Evolutionary conservation across 1,284 basidiomycete species (phyloP).

Genomic region (Apiotrichum porosum): DNA sequence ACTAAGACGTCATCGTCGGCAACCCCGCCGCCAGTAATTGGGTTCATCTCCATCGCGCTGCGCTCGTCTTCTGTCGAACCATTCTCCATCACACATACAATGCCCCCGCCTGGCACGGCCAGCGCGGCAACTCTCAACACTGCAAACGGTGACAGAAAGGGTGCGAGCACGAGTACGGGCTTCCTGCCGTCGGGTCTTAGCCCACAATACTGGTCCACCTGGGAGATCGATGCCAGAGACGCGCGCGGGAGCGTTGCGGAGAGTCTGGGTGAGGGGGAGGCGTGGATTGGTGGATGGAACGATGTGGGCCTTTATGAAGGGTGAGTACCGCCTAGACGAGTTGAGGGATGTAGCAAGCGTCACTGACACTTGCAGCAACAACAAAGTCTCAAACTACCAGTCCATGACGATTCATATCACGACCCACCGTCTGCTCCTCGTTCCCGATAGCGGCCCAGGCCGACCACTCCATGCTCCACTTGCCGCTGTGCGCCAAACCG

Average conservation of each 20-base stretch:
- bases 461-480: constrained; percentile 57
- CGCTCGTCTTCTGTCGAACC: no score
- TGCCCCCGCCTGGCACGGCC: no score
- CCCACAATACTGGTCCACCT: constrained; percentile 27
- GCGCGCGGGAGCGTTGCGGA: constrained; percentile 17
- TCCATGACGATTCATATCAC: constrained; percentile 73
- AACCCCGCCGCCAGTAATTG: no score
- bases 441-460: constrained; percentile 45
- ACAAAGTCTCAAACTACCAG: constrained; percentile 62
- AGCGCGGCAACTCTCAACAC: no score
- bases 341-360: neutral
- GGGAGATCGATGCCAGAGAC: neutral
- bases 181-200: constrained; percentile 29
- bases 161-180: no score
- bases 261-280: constrained; percentile 61
- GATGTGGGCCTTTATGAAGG: constrained; percentile 83
- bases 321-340: constrained; percentile 57
- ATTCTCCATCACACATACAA: no score
- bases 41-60: no score
- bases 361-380: constrained; percentile 54
- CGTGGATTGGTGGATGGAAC: constrained; percentile 66
- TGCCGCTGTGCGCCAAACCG: constrained; percentile 66
- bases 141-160: no score
- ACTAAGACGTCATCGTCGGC: no score
- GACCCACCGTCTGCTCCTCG: constrained; percentile 61